These are phyloP conservation scores for Caloboletus firmus DNA, from an alignment of 1,284 basidiomycete species.

Conservation along the genomic window DNA sequence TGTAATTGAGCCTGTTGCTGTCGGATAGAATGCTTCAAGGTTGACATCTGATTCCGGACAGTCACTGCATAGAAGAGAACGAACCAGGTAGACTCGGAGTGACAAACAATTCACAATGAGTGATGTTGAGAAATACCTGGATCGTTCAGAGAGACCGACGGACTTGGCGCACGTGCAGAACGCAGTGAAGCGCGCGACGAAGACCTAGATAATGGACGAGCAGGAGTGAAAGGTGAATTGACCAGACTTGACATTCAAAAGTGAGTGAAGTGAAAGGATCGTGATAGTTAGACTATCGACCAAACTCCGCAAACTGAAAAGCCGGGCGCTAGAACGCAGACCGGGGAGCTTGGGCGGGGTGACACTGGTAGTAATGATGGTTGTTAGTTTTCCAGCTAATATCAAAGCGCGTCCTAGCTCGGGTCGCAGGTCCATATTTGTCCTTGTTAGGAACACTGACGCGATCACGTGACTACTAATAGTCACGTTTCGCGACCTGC, in stretches of 20 bases:
- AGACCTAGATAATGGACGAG: slow-evolving; percentile 50
- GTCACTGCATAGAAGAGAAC: slow-evolving; percentile 49
- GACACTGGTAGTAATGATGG: slow-evolving; percentile 6
- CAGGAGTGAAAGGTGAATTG: slow-evolving; percentile 30
- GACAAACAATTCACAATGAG: slow-evolving; percentile 27
- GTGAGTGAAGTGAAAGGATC: slow-evolving; percentile 22
- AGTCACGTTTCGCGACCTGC: not conserved
- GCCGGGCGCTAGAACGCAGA: slow-evolving; percentile 4
- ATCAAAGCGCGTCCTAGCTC: not conserved
- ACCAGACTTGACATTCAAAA: slow-evolving; percentile 38
- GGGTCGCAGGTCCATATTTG: slow-evolving; percentile 23
- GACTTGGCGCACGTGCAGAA: slow-evolving; percentile 51
- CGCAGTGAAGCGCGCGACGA: slow-evolving; percentile 58
- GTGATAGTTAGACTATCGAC: slow-evolving; percentile 17
- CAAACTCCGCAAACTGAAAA: slow-evolving; percentile 11
- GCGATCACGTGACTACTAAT: slow-evolving; percentile 30
- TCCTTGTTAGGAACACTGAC: slow-evolving; percentile 21
- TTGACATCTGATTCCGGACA: slow-evolving; percentile 71
- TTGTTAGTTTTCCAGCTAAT: not conserved
- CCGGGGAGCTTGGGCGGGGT: slow-evolving; percentile 9
- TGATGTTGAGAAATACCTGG: slow-evolving; percentile 46
- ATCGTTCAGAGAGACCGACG: slow-evolving; percentile 53
- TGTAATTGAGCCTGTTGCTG: slow-evolving; percentile 75
- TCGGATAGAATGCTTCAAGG: slow-evolving; percentile 72
- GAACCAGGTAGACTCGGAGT: slow-evolving; percentile 29